Evolutionary conservation across 148 eudicot species (phyloP), one percentile per base, ranked within the genome.

Genomic region (Heliamphora exappendiculata): DNA sequence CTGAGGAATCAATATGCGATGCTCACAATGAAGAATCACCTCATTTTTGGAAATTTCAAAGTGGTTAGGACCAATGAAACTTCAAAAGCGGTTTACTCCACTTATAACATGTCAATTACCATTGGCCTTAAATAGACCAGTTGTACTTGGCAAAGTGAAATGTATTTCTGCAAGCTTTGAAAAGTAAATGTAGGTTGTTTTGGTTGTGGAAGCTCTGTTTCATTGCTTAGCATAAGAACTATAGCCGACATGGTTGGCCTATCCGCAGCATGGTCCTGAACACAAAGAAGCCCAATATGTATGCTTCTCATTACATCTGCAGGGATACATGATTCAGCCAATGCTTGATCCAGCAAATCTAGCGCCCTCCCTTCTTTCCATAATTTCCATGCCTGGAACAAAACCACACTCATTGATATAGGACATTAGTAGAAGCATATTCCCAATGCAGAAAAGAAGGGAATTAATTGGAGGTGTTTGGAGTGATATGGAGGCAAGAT

Each of bases 381-480:
- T 39, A 79, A 29, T 60, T 85, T 72, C 88, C 86, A 85, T 3
- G 84, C 87, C 91, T 88, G 71, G 51, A 34, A 45, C n/a, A 67
- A 20, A n/a, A 12, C 42, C 11, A 34, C 19, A 42, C 13, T 7
- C 7, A 7, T 37, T 33, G 17, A 39, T 22, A 37, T 16, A 66
- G 44, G 63, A 53, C 9, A 53, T 42, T 50, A 3, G 17, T 11
- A 50, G 14, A 50, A 20, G 4, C 29, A 55, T 20, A 55, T 24
- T 11, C 10, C 1, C 1, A 11, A 42, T 42, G 47, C 1, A 1
- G 10, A 42, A 42, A 42, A 26, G 36, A 42, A 22, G 44, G 34
- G 41, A n/a, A n/a, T n/a, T n/a, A 72, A 14, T 2, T 3, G 3
- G 5, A 49, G n/a, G n/a, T n/a, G n/a, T n/a, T n/a, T n/a, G n/a